Percentiles rank a stretch among this genome's conserved stretches.
These are phyloP conservation scores for Linnemannia schmuckeri DNA, from an alignment of 192 early-diverging fungal genomes.

Conservation along the genomic window DNA sequence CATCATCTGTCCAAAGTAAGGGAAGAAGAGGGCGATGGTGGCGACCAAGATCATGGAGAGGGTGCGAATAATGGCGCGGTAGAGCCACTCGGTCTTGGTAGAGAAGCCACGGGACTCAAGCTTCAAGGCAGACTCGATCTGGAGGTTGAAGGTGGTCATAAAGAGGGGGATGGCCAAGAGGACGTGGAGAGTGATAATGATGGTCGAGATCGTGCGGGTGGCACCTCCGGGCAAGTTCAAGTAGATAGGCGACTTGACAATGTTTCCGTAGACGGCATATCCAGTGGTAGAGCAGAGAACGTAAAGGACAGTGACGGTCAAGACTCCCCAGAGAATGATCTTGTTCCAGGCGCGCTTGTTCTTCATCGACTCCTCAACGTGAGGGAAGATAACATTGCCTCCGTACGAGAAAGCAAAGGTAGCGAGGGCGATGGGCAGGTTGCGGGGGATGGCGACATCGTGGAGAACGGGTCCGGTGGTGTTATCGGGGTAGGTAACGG, in stretches of 20 bases:
- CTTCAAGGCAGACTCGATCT: constrained; percentile 69
- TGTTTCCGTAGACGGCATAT: constrained; percentile 74
- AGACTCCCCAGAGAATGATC: constrained; percentile 65
- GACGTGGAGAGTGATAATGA: constrained; percentile 78
- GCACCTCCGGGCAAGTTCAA: constrained; percentile 70
- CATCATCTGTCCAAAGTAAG: constrained; percentile 78
- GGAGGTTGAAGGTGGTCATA: constrained; percentile 72
- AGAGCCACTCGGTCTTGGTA: constrained; percentile 53
- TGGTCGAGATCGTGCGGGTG: constrained; percentile 64
- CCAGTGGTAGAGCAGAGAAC: constrained; percentile 70
- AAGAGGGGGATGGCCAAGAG: constrained; percentile 76
- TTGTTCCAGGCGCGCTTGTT: constrained; percentile 69
- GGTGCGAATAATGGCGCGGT: constrained; percentile 63
- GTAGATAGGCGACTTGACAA: constrained; percentile 71
- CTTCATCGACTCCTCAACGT: constrained; percentile 79
- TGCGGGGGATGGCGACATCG: constrained; percentile 59
- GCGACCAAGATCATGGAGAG: constrained; percentile 59
- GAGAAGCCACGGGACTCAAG: constrained; percentile 60
- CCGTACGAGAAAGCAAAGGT: constrained; percentile 78
- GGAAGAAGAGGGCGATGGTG: constrained; percentile 64
- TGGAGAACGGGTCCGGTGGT: constrained; percentile 34
- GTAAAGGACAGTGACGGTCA: constrained; percentile 73
- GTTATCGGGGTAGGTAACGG: constrained; percentile 12
- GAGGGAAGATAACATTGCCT: constrained; percentile 81
- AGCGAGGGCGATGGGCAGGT: constrained; percentile 74